Evolutionary conservation across 805 yeast genomes (phyloP).

Genomic region (Candida hispaniensis): DNA sequence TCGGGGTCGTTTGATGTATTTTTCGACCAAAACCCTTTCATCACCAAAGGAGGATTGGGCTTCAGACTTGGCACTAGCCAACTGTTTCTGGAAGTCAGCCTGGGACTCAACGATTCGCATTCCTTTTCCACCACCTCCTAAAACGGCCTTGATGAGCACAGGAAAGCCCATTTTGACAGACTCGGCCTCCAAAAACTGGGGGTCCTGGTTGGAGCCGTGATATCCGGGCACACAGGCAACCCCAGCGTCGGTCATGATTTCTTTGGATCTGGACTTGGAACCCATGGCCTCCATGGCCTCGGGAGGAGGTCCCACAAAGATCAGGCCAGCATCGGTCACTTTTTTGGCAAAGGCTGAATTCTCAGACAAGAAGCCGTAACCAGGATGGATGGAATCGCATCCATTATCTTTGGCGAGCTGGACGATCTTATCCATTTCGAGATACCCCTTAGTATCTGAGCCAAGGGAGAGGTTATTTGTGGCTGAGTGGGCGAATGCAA

Average conservation of each 20-base stretch:
- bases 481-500: slow-evolving; percentile 23
- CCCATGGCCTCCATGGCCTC: slow-evolving; percentile 30
- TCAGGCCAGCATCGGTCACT: slow-evolving; percentile 26
- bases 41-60: slow-evolving; percentile 47
- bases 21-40: slow-evolving; percentile 42
- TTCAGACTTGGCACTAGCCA: slow-evolving; percentile 44
- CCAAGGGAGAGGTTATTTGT: slow-evolving; percentile 23
- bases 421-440: slow-evolving; percentile 39
- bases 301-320: slow-evolving; percentile 30
- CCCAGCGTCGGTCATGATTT: slow-evolving; percentile 27
- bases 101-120: slow-evolving; percentile 42
- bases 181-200: slow-evolving; percentile 21
- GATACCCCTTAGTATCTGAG: slow-evolving; percentile 23
- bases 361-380: slow-evolving; percentile 47
- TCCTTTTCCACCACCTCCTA: slow-evolving; percentile 53
- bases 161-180: slow-evolving; percentile 35
- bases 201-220: slow-evolving; percentile 27
- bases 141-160: slow-evolving; percentile 45
- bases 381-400: slow-evolving; percentile 47
- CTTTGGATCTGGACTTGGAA: slow-evolving; percentile 28
- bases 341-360: slow-evolving; percentile 28
- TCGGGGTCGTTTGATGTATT: slow-evolving; percentile 44
- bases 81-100: slow-evolving; percentile 38
- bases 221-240: slow-evolving; percentile 30
- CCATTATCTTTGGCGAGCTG: slow-evolving; percentile 39